Evolutionary conservation across 257 asterid species (phyloP).

Genomic region (Knoxia roxburghii): DNA sequence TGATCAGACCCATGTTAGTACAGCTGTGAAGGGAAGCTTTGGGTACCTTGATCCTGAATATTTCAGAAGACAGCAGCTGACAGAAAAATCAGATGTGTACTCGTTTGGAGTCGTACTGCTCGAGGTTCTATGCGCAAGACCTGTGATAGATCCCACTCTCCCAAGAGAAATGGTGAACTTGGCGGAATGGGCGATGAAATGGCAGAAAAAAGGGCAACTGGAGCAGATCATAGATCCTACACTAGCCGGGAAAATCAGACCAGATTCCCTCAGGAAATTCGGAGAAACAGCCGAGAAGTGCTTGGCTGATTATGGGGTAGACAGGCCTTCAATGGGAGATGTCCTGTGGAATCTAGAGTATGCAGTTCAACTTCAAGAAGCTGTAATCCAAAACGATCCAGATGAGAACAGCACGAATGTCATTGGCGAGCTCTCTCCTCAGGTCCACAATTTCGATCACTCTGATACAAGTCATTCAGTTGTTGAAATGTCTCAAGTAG

Average conservation of each 20-base stretch:
- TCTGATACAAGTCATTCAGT: slow-evolving; percentile 31
- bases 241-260: slow-evolving; percentile 49
- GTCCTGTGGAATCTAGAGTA: slow-evolving; percentile 80
- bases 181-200: slow-evolving; percentile 83
- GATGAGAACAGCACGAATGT: slow-evolving; percentile 64
- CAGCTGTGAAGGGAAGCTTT: slow-evolving; percentile 79
- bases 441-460: slow-evolving; percentile 29
- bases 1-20: slow-evolving; percentile 85
- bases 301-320: slow-evolving; percentile 68
- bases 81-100: slow-evolving; percentile 76
- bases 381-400: slow-evolving; percentile 46
- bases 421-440: slow-evolving; percentile 59
- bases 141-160: slow-evolving; percentile 75
- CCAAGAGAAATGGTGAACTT: slow-evolving; percentile 78
- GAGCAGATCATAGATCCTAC: slow-evolving; percentile 53
- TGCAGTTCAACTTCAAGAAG: slow-evolving; percentile 75
- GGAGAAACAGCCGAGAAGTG: slow-evolving; percentile 83
- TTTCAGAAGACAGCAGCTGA: slow-evolving; percentile 74
- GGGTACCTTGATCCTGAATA: slow-evolving; percentile 83
- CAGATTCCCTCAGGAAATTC: slow-evolving; percentile 69
- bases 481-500: slow-evolving; percentile 35
- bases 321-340: slow-evolving; percentile 81
- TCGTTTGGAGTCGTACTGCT: slow-evolving; percentile 73
- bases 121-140: slow-evolving; percentile 74
- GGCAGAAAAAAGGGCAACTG: slow-evolving; percentile 70